Evolutionary conservation across 176 grass and related monocot species (phyloP).

Genomic region (Ampelocalamus luodianensis): DNA sequence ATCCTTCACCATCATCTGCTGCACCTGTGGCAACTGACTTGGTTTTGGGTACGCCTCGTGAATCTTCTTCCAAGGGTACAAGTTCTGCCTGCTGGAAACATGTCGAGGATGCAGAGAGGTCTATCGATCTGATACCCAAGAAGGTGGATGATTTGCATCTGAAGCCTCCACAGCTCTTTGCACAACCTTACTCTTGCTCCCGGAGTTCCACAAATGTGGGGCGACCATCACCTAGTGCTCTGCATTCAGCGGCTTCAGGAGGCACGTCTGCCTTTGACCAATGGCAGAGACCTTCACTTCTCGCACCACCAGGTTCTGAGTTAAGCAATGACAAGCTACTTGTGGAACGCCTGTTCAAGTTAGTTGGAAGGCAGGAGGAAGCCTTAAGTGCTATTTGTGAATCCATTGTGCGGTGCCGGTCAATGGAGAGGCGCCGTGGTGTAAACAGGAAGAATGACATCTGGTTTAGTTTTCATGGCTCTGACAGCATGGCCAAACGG

Average conservation of each 20-base stretch:
- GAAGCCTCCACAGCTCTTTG: slow-evolving; percentile 38
- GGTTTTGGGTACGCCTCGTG: slow-evolving; percentile 70
- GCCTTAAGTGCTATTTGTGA: slow-evolving; percentile 63
- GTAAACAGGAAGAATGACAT: slow-evolving; percentile 68
- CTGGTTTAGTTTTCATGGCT: slow-evolving; percentile 84
- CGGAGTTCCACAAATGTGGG: slow-evolving; percentile 35
- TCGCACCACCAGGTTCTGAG: slow-evolving; percentile 46
- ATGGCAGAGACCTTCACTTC: slow-evolving; percentile 43
- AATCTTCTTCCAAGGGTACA: slow-evolving; percentile 52
- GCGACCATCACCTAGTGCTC: slow-evolving; percentile 41
- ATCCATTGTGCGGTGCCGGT: slow-evolving; percentile 51
- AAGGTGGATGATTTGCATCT: slow-evolving; percentile 52
- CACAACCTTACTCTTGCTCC: slow-evolving; percentile 44
- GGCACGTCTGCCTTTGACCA: slow-evolving; percentile 60
- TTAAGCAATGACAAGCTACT: slow-evolving; percentile 76
- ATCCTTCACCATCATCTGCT: slow-evolving; percentile 58
- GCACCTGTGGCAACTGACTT: slow-evolving; percentile 78
- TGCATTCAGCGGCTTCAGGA: slow-evolving; percentile 42
- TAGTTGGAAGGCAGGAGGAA: slow-evolving; percentile 87
- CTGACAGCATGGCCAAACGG: slow-evolving; percentile 70
- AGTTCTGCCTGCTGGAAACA: slow-evolving; percentile 26
- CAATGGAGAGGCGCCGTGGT: slow-evolving; percentile 47
- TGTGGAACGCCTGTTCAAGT: slow-evolving; percentile 60
- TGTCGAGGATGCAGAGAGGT: slow-evolving; percentile 37
- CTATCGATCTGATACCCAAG: slow-evolving; percentile 37